A percentile compares a stretch with the other conserved stretches of the same genome.
Conservation (phyloP, 2,329 filamentous ascomycete genomes). For the Cladosporium phlei region DNA sequence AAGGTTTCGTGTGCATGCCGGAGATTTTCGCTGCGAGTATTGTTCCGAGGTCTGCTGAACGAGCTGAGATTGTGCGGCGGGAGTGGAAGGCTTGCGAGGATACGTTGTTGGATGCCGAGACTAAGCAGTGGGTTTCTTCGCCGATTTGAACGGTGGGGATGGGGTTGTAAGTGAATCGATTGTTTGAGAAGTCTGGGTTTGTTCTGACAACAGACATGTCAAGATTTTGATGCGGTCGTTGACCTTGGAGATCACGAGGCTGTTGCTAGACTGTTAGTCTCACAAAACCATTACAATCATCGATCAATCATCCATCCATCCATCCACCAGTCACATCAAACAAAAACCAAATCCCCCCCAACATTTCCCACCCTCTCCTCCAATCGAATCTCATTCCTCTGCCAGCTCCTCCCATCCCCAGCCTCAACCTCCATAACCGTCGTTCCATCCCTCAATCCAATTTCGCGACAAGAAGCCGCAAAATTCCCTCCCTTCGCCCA, state of each 20-base stretch:
- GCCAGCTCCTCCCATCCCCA: conserved; percentile 11
- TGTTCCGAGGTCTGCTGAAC: conserved; percentile 30
- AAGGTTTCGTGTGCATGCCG: conserved; percentile 43
- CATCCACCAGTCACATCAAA: too few species aligned
- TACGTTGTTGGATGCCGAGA: conserved; percentile 23
- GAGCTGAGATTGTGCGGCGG: conserved; percentile 26
- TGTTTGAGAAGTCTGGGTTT: too few species aligned
- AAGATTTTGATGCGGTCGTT: too few species aligned
- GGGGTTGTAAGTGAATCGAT: too few species aligned
- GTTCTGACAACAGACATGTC: too few species aligned
- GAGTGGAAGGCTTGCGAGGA: conserved; percentile 25
- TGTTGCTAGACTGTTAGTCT: too few species aligned
- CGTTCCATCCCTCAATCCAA: not conserved
- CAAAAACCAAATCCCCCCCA: conserved; percentile 6
- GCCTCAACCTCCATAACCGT: conserved; percentile 12
- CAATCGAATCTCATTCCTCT: conserved; percentile 11
- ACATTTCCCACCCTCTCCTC: conserved; percentile 10
- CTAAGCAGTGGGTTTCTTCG: conserved; percentile 27
- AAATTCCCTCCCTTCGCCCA: conserved; percentile 4
- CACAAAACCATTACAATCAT: too few species aligned
- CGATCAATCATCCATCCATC: too few species aligned
- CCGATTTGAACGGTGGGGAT: too few species aligned
- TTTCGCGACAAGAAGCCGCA: not conserved
- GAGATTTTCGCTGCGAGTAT: conserved; percentile 37
- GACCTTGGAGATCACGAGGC: too few species aligned